These are phyloP conservation scores for Rhodotorula sp. DNA, from an alignment of 1,284 basidiomycete species.

Conservation along the genomic window DNA sequence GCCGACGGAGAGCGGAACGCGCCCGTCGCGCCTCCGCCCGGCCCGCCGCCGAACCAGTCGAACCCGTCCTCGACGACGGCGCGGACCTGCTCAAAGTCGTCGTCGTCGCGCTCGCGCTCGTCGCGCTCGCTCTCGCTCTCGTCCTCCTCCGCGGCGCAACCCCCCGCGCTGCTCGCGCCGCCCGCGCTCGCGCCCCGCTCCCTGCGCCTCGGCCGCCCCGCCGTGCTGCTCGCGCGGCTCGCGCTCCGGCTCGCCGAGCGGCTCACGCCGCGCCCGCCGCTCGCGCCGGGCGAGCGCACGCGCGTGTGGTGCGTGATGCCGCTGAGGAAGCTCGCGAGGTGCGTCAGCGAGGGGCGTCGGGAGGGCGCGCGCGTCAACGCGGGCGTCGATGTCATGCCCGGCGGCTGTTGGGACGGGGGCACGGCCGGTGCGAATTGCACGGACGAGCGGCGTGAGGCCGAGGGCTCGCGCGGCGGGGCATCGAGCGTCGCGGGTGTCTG, in stretches of 20 bases:
- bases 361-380: neutral
- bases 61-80: neutral
- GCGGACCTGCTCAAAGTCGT: neutral
- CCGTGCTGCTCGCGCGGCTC: neutral
- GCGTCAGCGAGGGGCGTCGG: conserved; percentile 27
- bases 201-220: neutral
- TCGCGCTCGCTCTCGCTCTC: conserved; percentile 11
- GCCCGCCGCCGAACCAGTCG: conserved; percentile 12
- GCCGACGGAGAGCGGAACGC: conserved; percentile 14
- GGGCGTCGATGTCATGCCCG: neutral
- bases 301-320: conserved; percentile 42
- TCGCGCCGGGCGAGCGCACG: conserved; percentile 28
- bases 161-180: conserved; percentile 1
- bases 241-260: conserved; percentile 16
- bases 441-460: conserved; percentile 12
- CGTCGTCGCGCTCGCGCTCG: neutral
- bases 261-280: conserved; percentile 36
- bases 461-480: too few species aligned
- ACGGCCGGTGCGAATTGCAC: conserved; percentile 11
- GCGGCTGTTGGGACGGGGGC: neutral
- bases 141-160: conserved; percentile 16
- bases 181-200: conserved; percentile 11
- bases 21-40: neutral
- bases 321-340: conserved; percentile 37
- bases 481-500: too few species aligned